Conservation (phyloP, 805 yeast species). For the Candida ovalis region DNA sequence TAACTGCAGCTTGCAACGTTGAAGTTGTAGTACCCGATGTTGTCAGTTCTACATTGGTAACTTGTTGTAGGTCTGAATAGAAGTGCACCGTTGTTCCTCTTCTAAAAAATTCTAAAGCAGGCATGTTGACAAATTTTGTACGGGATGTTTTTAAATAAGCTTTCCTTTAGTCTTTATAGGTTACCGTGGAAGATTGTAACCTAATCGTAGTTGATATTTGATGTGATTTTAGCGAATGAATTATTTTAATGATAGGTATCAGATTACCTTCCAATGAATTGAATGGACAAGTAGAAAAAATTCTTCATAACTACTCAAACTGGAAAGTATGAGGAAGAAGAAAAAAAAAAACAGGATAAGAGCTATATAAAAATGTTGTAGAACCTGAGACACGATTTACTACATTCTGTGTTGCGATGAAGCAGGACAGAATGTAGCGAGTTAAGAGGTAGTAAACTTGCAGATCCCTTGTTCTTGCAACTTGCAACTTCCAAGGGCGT, state of each 20-base stretch:
- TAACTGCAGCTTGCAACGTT: not conserved
- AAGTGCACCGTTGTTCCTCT: conserved; percentile 6
- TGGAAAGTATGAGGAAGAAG: too few relatives aligned
- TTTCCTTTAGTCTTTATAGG: not conserved
- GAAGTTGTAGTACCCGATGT: not conserved
- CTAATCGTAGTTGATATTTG: too few relatives aligned
- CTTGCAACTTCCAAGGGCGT: too few relatives aligned
- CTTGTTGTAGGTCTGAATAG: conserved; percentile 18
- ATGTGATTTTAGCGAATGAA: too few relatives aligned
- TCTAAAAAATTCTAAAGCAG: conserved; percentile 1
- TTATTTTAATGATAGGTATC: too few relatives aligned
- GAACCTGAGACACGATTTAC: not conserved
- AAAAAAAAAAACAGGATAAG: not conserved
- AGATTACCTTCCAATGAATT: too few relatives aligned
- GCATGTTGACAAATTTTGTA: conserved; percentile 1
- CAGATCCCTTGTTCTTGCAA: not conserved
- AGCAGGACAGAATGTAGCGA: not conserved
- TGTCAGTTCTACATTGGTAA: conserved; percentile 15
- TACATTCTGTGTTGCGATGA: not conserved
- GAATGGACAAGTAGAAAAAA: too few relatives aligned
- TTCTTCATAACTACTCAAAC: too few relatives aligned
- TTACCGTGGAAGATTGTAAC: not conserved
- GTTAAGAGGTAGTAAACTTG: not conserved
- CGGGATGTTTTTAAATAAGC: not conserved
- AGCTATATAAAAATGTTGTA: not conserved